Conservation (phyloP, 2,329 filamentous ascomycete genomes). For the Sordariomycetes sp. region DNA sequence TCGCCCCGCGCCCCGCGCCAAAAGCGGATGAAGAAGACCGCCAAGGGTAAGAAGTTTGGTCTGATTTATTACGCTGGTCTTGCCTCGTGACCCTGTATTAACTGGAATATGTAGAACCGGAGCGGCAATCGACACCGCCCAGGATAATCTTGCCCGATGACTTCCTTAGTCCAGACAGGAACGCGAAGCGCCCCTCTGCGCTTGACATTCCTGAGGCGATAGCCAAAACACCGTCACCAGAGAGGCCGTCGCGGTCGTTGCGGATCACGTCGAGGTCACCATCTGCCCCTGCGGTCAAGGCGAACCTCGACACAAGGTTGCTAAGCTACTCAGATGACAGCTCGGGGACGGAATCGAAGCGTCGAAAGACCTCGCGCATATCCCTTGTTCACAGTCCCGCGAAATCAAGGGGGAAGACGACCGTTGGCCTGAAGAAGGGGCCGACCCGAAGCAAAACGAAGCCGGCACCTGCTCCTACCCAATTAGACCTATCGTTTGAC, state of each 20-base stretch:
- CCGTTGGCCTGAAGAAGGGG: background rate
- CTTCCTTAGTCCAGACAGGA: background rate
- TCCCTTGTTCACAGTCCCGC: background rate
- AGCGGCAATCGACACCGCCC: background rate
- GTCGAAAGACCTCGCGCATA: background rate
- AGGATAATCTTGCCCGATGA: background rate
- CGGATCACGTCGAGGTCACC: background rate
- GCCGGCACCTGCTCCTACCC: background rate
- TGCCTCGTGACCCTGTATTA: background rate
- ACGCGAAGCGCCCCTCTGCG: background rate
- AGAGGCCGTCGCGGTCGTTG: background rate
- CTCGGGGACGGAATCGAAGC: background rate
- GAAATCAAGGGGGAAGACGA: background rate
- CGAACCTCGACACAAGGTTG: background rate
- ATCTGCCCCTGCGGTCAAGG: background rate
- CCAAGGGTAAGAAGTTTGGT: background rate
- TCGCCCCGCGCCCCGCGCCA: background rate
- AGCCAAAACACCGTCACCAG: background rate
- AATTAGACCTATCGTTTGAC: background rate
- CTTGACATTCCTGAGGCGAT: background rate
- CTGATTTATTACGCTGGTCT: background rate
- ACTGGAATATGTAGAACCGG: constrained; percentile 1
- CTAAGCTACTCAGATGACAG: background rate
- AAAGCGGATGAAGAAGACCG: background rate
- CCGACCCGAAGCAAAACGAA: background rate